Conservation (phyloP, 2,329 filamentous ascomycete genomes). For the Hortaea sp. region DNA sequence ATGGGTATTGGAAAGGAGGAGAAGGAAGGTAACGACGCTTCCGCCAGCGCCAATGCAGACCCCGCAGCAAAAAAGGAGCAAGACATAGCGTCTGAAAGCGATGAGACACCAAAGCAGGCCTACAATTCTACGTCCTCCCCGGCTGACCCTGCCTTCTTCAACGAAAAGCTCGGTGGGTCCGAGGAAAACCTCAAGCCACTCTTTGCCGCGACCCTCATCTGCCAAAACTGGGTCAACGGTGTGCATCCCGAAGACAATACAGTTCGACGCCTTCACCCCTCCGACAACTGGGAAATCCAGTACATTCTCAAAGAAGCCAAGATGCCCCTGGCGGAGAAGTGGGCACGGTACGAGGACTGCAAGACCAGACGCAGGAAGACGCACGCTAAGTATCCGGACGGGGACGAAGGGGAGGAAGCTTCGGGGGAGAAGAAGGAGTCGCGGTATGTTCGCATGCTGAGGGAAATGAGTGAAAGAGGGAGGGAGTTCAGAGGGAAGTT, state of each 20-base stretch:
- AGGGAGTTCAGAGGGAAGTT: slow-evolving; percentile 47
- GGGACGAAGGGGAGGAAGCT: slow-evolving; percentile 28
- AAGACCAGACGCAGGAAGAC: slow-evolving; percentile 47
- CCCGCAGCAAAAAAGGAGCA: neutral
- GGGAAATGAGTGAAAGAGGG: slow-evolving; percentile 45
- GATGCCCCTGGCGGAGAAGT: slow-evolving; percentile 29
- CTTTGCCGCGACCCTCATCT: slow-evolving; percentile 60
- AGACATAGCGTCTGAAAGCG: neutral
- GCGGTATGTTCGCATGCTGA: slow-evolving; percentile 37
- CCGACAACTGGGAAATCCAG: slow-evolving; percentile 61
- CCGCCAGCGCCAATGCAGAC: neutral
- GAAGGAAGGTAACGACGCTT: slow-evolving; percentile 6
- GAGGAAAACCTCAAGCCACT: slow-evolving; percentile 30
- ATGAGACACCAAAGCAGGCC: neutral
- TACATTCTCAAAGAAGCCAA: slow-evolving; percentile 62
- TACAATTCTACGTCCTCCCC: slow-evolving; percentile 1
- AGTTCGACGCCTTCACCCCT: slow-evolving; percentile 39
- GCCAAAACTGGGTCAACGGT: slow-evolving; percentile 64
- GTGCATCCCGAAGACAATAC: slow-evolving; percentile 40
- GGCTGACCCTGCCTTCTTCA: slow-evolving; percentile 7
- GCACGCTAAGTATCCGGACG: slow-evolving; percentile 25
- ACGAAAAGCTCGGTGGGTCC: neutral
- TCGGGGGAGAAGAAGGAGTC: slow-evolving; percentile 29
- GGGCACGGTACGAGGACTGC: slow-evolving; percentile 45
- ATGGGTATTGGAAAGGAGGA: slow-evolving; percentile 18